These are phyloP conservation scores for Fusarium cicatricum DNA, from an alignment of 2,329 filamentous ascomycete genomes.

Conservation along the genomic window DNA sequence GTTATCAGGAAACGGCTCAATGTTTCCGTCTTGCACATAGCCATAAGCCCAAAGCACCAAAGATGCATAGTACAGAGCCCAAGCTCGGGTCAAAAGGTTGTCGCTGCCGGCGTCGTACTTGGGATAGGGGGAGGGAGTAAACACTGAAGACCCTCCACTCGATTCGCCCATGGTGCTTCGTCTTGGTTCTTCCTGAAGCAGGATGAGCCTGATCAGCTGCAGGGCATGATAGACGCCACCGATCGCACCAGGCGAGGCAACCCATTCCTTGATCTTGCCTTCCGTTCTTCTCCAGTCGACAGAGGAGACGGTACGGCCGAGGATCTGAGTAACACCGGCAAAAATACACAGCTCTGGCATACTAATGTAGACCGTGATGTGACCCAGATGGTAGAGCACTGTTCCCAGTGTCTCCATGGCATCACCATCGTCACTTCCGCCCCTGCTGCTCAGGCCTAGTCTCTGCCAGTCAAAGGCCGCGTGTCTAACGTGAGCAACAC, in stretches of 20 bases:
- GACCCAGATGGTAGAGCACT: slow-evolving; percentile 40
- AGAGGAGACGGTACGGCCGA: slow-evolving; percentile 40
- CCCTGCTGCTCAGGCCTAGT: slow-evolving; percentile 36
- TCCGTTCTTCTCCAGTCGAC: slow-evolving; percentile 42
- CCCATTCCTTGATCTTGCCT: slow-evolving; percentile 43
- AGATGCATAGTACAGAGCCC: slow-evolving; percentile 41
- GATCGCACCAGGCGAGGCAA: slow-evolving; percentile 40
- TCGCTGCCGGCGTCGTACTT: slow-evolving; percentile 39
- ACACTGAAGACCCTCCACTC: slow-evolving; percentile 18
- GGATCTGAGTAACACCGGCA: slow-evolving; percentile 39
- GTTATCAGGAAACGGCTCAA: slow-evolving; percentile 40
- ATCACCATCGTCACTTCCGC: slow-evolving; percentile 41
- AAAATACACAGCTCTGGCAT: slow-evolving; percentile 44
- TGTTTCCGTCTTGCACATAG: slow-evolving; percentile 40
- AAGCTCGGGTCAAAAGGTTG: slow-evolving; percentile 37
- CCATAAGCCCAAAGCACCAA: slow-evolving; percentile 42
- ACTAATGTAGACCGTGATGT: slow-evolving; percentile 43
- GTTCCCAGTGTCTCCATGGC: slow-evolving; percentile 41
- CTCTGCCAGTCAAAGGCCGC: slow-evolving; percentile 43
- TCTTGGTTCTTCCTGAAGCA: slow-evolving; percentile 34
- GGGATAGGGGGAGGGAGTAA: slow-evolving; percentile 33
- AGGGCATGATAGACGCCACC: slow-evolving; percentile 41
- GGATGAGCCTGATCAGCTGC: slow-evolving; percentile 39
- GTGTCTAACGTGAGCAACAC: slow-evolving; percentile 40
- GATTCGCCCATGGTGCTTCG: slow-evolving; percentile 20